Percentiles rank a stretch among this genome's conserved stretches.
phyloP scores from a whole-genome alignment of 345 rosid species.

The Populus euphratica region DNA sequence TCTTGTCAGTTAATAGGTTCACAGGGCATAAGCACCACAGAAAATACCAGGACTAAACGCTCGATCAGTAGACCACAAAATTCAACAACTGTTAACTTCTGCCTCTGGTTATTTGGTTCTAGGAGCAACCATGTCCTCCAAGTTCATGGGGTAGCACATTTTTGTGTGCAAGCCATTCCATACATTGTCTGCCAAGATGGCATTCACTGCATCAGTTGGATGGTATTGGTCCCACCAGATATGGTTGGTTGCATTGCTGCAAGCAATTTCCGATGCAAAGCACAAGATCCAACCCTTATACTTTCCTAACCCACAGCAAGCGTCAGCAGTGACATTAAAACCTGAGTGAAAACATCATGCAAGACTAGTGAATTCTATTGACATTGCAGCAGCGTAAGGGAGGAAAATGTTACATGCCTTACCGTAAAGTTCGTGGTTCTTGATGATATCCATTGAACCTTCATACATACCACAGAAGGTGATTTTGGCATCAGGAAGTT shows the following conservation, averaged over 20 bases:
- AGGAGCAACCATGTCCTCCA: conserved; percentile 47
- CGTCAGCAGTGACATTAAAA: conserved; percentile 63
- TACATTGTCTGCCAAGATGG: conserved; percentile 79
- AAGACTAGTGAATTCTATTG: neutral
- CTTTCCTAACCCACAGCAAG: conserved; percentile 87
- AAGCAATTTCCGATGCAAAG: conserved; percentile 75
- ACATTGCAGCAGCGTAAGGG: neutral
- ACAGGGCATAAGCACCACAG: too few species aligned
- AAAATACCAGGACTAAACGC: neutral
- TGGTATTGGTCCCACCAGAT: conserved; percentile 96
- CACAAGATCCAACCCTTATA: conserved; percentile 84
- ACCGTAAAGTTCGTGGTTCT: conserved; percentile 66
- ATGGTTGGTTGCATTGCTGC: conserved; percentile 55
- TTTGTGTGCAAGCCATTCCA: conserved; percentile 73
- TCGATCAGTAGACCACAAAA: neutral
- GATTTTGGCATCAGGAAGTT: too few species aligned
- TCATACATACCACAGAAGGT: too few species aligned
- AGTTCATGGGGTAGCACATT: conserved; percentile 78
- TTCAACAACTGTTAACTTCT: neutral
- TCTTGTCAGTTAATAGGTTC: too few species aligned
- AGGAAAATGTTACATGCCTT: conserved; percentile 6
- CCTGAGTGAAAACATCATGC: conserved; percentile 33
- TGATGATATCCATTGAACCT: conserved; percentile 79
- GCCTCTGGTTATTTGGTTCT: neutral
- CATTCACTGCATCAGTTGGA: conserved; percentile 79